A percentile compares a stretch with the other conserved stretches of the same genome.
Evolutionary conservation across 2,329 filamentous ascomycete species (phyloP).

Genomic region (Pestalotiopsis sp.): DNA sequence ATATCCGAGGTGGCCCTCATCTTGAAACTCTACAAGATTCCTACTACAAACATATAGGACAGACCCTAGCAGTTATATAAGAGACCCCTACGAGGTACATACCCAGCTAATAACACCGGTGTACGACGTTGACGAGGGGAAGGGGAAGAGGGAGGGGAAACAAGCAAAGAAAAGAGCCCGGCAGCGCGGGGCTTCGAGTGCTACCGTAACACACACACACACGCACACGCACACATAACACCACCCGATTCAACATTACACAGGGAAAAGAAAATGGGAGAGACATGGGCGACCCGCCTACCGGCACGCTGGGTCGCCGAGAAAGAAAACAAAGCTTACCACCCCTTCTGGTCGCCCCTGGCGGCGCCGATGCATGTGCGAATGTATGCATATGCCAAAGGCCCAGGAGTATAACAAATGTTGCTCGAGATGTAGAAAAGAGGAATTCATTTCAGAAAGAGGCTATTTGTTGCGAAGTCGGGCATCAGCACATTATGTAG

Average conservation of each 20-base stretch:
- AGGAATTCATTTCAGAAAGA: not conserved
- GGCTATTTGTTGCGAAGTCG: not conserved
- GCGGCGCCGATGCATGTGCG: not conserved
- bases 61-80: too few species aligned
- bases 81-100: not conserved
- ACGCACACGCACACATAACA: not conserved
- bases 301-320: not conserved
- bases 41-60: too few species aligned
- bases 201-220: not conserved
- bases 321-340: not conserved
- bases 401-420: too few species aligned
- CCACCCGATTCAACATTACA: not conserved
- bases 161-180: not conserved
- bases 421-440: not conserved
- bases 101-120: not conserved
- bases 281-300: not conserved
- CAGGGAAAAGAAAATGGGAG: not conserved
- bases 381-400: not conserved
- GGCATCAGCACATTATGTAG: not conserved
- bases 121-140: not conserved
- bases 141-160: not conserved
- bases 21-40: too few species aligned
- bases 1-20: too few species aligned
- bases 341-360: not conserved
- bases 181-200: not conserved